Conservation (phyloP, 148 eudicot genomes). For the Heliosperma pusillum region DNA sequence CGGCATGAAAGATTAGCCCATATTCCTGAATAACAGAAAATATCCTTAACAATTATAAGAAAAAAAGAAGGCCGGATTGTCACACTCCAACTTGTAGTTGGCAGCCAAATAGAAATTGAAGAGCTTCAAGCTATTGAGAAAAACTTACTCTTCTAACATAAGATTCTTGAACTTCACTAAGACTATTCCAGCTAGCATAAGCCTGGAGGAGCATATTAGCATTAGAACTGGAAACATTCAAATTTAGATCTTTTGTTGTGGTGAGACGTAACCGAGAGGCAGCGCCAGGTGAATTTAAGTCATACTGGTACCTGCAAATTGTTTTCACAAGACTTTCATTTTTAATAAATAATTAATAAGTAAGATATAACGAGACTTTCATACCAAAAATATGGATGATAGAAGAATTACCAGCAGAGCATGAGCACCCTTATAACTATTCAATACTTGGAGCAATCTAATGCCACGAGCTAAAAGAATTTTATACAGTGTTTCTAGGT, state of each 20-base stretch:
- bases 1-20: neutral
- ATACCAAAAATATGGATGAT: neutral
- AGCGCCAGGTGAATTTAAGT: constrained; percentile 67
- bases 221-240: constrained; percentile 85
- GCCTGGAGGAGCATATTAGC: constrained; percentile 93
- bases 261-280: constrained; percentile 89
- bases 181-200: constrained; percentile 96
- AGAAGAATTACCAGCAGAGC: neutral
- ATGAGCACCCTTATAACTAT: neutral
- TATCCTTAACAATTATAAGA: neutral
- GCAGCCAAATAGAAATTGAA: neutral
- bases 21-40: neutral
- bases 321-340: constrained; percentile 11
- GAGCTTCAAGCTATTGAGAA: neutral
- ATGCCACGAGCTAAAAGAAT: neutral
- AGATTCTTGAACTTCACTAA: constrained; percentile 57
- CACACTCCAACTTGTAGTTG: neutral
- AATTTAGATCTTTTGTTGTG: constrained; percentile 73
- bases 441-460: neutral
- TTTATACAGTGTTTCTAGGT: neutral
- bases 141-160: constrained; percentile 37
- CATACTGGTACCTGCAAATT: constrained; percentile 75
- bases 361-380: constrained; percentile 7
- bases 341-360: too few relatives aligned
- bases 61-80: neutral